Evolutionary conservation across 768 basidiomycete genomes (phyloP).

Genomic region (Termitomyces sp.): DNA sequence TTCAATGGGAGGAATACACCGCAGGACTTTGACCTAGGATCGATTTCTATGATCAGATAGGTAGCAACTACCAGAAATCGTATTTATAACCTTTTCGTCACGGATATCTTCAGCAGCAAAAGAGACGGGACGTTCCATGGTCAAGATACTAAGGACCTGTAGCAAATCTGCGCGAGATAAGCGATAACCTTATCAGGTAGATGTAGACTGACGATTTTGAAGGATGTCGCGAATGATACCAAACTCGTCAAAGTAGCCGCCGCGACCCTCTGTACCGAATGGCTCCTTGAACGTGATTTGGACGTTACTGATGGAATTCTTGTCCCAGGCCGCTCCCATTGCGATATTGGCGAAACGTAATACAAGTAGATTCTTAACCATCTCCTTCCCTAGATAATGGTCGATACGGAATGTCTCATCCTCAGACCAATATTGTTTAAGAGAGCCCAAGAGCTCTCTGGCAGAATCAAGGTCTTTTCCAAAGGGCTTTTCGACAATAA

Average conservation of each 20-base stretch:
- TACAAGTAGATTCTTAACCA: conserved; percentile 98
- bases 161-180: conserved; percentile 61
- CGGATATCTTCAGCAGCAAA: conserved; percentile 97
- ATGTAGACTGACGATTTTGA: conserved; percentile 85
- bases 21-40: conserved; percentile 88
- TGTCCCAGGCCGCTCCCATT: conserved; percentile 88
- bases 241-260: conserved; percentile 99
- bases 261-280: conserved; percentile 98
- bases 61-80: conserved; percentile 2
- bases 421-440: conserved; percentile 89
- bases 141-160: conserved; percentile 90
- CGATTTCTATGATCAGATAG: not conserved
- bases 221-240: conserved; percentile 97
- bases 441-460: conserved; percentile 63
- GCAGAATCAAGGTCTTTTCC: conserved; percentile 90
- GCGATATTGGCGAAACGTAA: conserved; percentile 94
- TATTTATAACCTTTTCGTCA: conserved; percentile 79
- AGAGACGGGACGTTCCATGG: conserved; percentile 98
- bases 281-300: conserved; percentile 99
- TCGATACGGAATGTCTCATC: conserved; percentile 99
- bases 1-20: conserved; percentile 80
- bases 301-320: conserved; percentile 91
- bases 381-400: conserved; percentile 99
- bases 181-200: conserved; percentile 10
- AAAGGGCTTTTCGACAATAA: conserved; percentile 98